phyloP scores from a whole-genome alignment of 257 asterid genomes.

The Solanum acaule region DNA sequence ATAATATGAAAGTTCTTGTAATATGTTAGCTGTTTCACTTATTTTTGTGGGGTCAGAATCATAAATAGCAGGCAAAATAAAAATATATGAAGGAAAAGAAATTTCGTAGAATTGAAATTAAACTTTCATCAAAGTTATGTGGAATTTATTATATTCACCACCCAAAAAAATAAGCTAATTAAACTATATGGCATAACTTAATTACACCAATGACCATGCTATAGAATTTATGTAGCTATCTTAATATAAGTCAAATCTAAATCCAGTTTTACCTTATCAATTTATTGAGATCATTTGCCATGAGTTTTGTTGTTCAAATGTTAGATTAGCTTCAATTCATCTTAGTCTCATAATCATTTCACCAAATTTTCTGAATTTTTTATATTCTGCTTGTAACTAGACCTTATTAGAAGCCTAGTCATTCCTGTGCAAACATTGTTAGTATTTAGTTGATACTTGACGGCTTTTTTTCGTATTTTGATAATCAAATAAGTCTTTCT shows the following conservation, averaged over 20 bases:
- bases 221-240: background rate
- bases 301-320: background rate
- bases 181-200: background rate
- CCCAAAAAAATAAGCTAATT: background rate
- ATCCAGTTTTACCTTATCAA: too few relatives aligned
- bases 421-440: background rate
- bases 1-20: background rate
- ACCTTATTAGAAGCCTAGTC: background rate
- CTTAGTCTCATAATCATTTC: background rate
- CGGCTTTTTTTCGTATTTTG: background rate
- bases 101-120: background rate
- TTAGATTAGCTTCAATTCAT: background rate
- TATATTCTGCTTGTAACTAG: background rate
- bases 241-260: too few relatives aligned
- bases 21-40: background rate
- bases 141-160: background rate
- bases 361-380: background rate
- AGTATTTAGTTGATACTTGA: background rate
- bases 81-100: background rate
- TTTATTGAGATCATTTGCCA: background rate
- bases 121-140: background rate
- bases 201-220: background rate
- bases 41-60: background rate
- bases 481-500: background rate
- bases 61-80: background rate